Evolutionary conservation across 2,329 filamentous ascomycete genomes (phyloP).

Genomic region (Chrysoporthe puriensis): DNA sequence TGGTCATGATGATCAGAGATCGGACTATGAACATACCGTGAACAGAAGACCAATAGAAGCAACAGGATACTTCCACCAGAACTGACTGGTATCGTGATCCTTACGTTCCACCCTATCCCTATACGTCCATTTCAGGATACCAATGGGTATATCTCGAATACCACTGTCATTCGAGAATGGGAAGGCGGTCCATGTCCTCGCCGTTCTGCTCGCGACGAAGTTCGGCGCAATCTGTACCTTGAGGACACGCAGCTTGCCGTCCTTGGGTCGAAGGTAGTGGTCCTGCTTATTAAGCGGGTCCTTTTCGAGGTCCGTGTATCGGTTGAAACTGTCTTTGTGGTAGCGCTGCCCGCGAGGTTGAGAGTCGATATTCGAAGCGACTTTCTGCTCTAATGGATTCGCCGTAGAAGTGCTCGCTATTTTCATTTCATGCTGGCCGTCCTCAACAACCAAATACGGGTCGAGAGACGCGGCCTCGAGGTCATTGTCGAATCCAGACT

Average conservation of each 20-base stretch:
- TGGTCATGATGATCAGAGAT: background rate
- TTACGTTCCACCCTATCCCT: background rate
- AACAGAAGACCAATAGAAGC: background rate
- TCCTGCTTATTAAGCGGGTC: background rate
- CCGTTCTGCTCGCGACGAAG: background rate
- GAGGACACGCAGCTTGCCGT: background rate
- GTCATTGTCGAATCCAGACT: no score
- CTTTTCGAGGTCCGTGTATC: background rate
- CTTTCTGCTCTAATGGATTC: no score
- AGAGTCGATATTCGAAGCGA: no score
- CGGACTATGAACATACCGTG: background rate
- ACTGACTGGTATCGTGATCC: background rate
- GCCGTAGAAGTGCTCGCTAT: no score
- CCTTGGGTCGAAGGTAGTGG: background rate
- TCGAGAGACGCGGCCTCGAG: no score
- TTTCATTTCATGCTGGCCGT: no score
- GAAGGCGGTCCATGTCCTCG: background rate
- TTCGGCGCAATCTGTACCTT: background rate
- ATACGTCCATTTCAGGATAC: background rate
- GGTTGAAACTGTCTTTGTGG: conserved; percentile 1
- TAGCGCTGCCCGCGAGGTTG: background rate
- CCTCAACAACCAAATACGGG: no score
- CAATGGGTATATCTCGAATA: background rate
- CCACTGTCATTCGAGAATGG: background rate
- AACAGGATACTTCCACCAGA: background rate